phyloP scores from a whole-genome alignment of 495 filamentous ascomycete species.

The Lasiosphaeria hispida region DNA sequence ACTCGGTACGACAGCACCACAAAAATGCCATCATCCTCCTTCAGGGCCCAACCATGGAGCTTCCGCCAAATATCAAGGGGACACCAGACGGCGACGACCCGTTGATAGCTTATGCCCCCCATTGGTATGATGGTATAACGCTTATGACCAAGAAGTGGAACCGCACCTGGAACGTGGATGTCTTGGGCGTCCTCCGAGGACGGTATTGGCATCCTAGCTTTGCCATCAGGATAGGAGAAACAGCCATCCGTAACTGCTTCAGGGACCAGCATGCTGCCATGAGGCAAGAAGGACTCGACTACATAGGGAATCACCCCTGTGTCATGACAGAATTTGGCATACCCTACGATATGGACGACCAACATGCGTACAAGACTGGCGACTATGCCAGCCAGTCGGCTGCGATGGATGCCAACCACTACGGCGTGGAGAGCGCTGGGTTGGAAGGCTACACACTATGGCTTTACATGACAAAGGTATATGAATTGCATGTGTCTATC shows the following conservation, averaged over 20 bases:
- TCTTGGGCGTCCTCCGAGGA: slow-evolving; percentile 86
- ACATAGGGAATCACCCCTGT: slow-evolving; percentile 87
- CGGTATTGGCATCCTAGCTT: slow-evolving; percentile 84
- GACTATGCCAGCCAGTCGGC: slow-evolving; percentile 90
- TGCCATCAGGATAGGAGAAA: slow-evolving; percentile 88
- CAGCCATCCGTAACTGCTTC: slow-evolving; percentile 93
- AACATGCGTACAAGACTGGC: slow-evolving; percentile 92
- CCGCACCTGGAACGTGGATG: slow-evolving; percentile 92
- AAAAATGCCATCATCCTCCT: slow-evolving; percentile 83
- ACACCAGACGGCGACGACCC: slow-evolving; percentile 79
- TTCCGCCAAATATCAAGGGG: slow-evolving; percentile 84
- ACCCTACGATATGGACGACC: slow-evolving; percentile 97
- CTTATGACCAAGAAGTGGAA: slow-evolving; percentile 99
- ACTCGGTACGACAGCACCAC: slow-evolving; percentile 71
- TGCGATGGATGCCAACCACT: slow-evolving; percentile 97
- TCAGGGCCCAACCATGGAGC: slow-evolving; percentile 87
- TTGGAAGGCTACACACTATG: slow-evolving; percentile 86
- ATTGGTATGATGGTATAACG: slow-evolving; percentile 96
- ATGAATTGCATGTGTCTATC: slow-evolving; percentile 3
- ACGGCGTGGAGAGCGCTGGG: slow-evolving; percentile 76
- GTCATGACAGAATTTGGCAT: slow-evolving; percentile 95
- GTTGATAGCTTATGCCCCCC: slow-evolving; percentile 86
- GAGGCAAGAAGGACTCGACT: slow-evolving; percentile 79
- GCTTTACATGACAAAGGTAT: slow-evolving; percentile 75
- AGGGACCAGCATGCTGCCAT: slow-evolving; percentile 87